Evolutionary conservation across 352 stramenopile species (phyloP), one percentile per base, ranked within the genome.

Genomic region (Phytophthora quininea): DNA sequence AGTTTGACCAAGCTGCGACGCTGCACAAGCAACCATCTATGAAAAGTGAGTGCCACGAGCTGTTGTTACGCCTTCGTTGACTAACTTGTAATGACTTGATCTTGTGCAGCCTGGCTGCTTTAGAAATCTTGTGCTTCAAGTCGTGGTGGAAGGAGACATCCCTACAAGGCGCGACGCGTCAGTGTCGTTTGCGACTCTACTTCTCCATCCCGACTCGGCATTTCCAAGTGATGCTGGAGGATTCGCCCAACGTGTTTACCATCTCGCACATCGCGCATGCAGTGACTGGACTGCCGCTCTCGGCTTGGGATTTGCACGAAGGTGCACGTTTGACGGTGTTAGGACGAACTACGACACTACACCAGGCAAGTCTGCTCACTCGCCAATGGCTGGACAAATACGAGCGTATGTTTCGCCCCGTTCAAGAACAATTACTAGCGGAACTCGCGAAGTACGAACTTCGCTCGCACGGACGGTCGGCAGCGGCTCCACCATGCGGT

Each of bases 301-400:
- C 69, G 7, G 79, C 73, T 40, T 92, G 82, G 79, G 86, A 94
- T 33, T 69, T 94, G 42, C 78, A 89, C 50, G 79, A 91, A 58
- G 86, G 86, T 35, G 84, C 82, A 12, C 76, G 84, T 4, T 73
- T 94, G 24, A 62, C 73, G 6, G 51, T 94, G 6, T 71, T 94
- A 7, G 86, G 86, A 0, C 82, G 84, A 1, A 59, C 62, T 35
- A 92, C 80, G 45, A 94, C 86, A n/a, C 63, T 94, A 48, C 86
- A 85, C 63, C 86, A 94, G 57, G 76, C 82, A 4, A 91, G 79
- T 60, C 62, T 91, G 31, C 80, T 92, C 49, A 94, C 86, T n/a
- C 74, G 76, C 9, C 78, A 90, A 62, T 94, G 86, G 86, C 65
- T 91, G 8, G 64, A 76, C 33, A 47, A 86, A n/a, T 77, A 94